A percentile compares a stretch with the other conserved stretches of the same genome.
These are phyloP conservation scores for Sporodiniella umbellata DNA, from an alignment of 371 early-diverging fungal species.

Conservation along the genomic window DNA sequence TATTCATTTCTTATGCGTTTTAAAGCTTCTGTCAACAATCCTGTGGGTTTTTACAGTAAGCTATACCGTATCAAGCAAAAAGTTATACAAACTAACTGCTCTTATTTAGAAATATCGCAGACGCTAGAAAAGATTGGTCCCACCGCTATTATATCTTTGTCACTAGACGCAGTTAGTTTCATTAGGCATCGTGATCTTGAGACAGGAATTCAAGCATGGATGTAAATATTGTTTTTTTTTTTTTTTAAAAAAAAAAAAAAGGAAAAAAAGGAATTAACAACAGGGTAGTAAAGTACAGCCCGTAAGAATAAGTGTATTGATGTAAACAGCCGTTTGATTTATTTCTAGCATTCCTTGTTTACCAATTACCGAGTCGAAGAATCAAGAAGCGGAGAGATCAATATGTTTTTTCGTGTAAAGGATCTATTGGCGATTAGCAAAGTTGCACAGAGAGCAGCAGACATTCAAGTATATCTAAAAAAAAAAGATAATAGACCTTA, in stretches of 20 bases:
- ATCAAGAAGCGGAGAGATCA: slow-evolving; percentile 43
- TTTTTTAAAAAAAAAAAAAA: too few species aligned
- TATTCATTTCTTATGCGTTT: too few species aligned
- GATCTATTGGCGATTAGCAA: slow-evolving; percentile 47
- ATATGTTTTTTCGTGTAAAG: slow-evolving; percentile 41
- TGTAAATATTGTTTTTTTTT: slow-evolving; percentile 29
- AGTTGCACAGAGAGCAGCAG: slow-evolving; percentile 33
- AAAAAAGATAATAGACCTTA: slow-evolving; percentile 37
- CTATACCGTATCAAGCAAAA: background rate
- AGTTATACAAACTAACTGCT: background rate
- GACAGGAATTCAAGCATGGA: slow-evolving; percentile 54
- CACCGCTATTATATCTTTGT: slow-evolving; percentile 43
- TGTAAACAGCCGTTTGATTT: too few species aligned
- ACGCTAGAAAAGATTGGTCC: slow-evolving; percentile 36
- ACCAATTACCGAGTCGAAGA: slow-evolving; percentile 54
- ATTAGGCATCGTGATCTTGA: slow-evolving; percentile 39
- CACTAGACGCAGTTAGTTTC: slow-evolving; percentile 39
- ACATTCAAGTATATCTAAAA: slow-evolving; percentile 31
- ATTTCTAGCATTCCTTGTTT: slow-evolving; percentile 50
- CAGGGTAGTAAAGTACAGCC: slow-evolving; percentile 22
- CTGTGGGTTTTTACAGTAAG: slow-evolving; percentile 31
- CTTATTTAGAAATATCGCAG: slow-evolving; percentile 32
- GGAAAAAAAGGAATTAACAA: too few species aligned
- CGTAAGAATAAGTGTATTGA: slow-evolving; percentile 2
- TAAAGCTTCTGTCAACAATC: slow-evolving; percentile 25